phyloP scores from a whole-genome alignment of 208 protist genomes.

The Trypanosoma melophagium region DNA sequence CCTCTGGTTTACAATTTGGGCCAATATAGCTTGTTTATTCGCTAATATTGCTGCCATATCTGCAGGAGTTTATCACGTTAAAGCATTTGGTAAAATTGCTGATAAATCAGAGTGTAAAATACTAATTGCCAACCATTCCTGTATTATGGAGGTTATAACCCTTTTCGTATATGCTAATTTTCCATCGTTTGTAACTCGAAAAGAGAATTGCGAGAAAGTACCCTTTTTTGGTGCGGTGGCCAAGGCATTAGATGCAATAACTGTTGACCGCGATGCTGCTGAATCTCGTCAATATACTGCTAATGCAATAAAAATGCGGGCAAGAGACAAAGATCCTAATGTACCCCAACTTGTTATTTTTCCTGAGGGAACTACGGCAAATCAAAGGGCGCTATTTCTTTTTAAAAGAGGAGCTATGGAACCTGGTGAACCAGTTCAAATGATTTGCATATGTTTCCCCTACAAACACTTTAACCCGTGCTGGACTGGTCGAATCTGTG shows the following conservation, averaged over 20 bases:
- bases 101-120: conserved; percentile 58
- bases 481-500: conserved; percentile 73
- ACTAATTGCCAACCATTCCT: conserved; percentile 80
- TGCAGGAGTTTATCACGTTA: conserved; percentile 63
- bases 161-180: conserved; percentile 55
- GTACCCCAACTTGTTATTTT: conserved; percentile 81
- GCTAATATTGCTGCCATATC: conserved; percentile 32
- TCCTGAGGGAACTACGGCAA: conserved; percentile 86
- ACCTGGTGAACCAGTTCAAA: conserved; percentile 81
- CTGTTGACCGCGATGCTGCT: conserved; percentile 71
- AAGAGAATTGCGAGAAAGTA: conserved; percentile 60
- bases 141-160: conserved; percentile 74
- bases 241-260: conserved; percentile 51
- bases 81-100: conserved; percentile 60
- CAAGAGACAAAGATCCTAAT: conserved; percentile 35
- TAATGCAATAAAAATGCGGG: conserved; percentile 53
- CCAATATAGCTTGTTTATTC: conserved; percentile 31
- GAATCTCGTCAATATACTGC: conserved; percentile 56
- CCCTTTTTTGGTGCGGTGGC: conserved; percentile 61
- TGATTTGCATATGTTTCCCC: conserved; percentile 81
- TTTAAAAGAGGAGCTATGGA: conserved; percentile 90
- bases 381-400: conserved; percentile 71
- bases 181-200: conserved; percentile 80
- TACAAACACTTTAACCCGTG: conserved; percentile 88
- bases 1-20: conserved; percentile 52